Base-by-base conservation (phyloP, 23 red algal species). In the Gracilaria gracilis region DNA sequence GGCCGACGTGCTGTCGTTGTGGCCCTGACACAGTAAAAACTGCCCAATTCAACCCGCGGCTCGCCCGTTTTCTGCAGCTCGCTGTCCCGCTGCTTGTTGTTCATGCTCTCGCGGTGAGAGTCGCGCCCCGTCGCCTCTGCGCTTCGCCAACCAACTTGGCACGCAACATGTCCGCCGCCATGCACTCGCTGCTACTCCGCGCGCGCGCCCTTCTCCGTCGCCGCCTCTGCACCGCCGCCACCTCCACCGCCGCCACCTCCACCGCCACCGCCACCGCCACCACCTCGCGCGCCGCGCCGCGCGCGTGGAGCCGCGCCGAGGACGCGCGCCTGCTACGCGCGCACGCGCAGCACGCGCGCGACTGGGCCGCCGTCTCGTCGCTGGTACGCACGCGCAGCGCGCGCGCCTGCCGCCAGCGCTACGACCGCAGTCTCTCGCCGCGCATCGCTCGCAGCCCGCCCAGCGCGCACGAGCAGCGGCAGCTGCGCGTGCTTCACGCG, bases 41-140 rank as follows among this genome's bases (percentile, higher is more conserved):
- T 29, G 31, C 8, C 9, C 12, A 92, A 92, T 92, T 77, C 77
- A 92, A 92, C 88, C 88, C 88, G 88, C 77, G 88, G 83, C 88
- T 92, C 88, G 79, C 79, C 88, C 88, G 88, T 92, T 75, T 75
- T 75, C 81, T 75, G n/a, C n/a, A n/a, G n/a, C n/a, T n/a, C n/a
- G n/a, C n/a, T n/a, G n/a, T n/a, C n/a, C n/a, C n/a, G n/a, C n/a
- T n/a, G n/a, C n/a, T n/a, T n/a, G n/a, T n/a, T n/a, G n/a, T n/a
- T n/a, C n/a, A n/a, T n/a, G n/a, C n/a, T n/a, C n/a, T n/a, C n/a
- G n/a, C n/a, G n/a, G n/a, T n/a, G n/a, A n/a, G n/a, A n/a, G n/a
- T n/a, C n/a, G n/a, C n/a, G n/a, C n/a, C n/a, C n/a, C n/a, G n/a
- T n/a, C n/a, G n/a, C n/a, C n/a, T n/a, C n/a, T n/a, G n/a, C n/a